These are phyloP conservation scores for Gaillardinia entomophila DNA, from an alignment of 805 yeast species.

Conservation along the genomic window DNA sequence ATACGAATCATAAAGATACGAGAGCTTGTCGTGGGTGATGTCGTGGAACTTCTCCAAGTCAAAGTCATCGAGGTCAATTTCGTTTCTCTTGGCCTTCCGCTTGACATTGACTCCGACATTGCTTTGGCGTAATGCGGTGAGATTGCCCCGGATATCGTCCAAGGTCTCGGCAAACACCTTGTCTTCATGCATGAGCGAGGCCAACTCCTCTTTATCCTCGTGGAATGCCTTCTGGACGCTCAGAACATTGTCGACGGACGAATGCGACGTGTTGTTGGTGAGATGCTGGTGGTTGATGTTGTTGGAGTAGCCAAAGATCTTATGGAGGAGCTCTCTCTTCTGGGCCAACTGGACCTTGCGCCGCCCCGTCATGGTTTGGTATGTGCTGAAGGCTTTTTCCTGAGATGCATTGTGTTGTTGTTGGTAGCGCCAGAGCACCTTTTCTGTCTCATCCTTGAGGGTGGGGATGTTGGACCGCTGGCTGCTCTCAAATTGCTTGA, in stretches of 20 bases:
- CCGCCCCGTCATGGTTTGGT: constrained; percentile 26
- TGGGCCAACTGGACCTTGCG: constrained; percentile 35
- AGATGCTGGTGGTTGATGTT: constrained; percentile 32
- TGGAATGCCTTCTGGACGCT: constrained; percentile 34
- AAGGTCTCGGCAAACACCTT: constrained; percentile 18
- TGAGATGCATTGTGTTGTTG: constrained; percentile 27
- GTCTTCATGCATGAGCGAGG: constrained; percentile 27
- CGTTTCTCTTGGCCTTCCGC: constrained; percentile 1
- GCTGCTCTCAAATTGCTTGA: constrained; percentile 10
- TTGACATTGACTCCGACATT: constrained; percentile 3
- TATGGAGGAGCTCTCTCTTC: constrained; percentile 32
- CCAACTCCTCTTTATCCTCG: constrained; percentile 38
- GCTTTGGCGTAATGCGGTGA: constrained; percentile 7
- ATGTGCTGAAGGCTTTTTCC: constrained; percentile 27
- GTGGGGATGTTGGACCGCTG: constrained; percentile 3
- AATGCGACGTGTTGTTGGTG: constrained; percentile 36
- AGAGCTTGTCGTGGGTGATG: constrained; percentile 15
- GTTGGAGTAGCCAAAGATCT: constrained; percentile 35
- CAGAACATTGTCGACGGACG: constrained; percentile 29
- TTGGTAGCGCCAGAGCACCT: constrained; percentile 20
- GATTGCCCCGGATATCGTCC: constrained; percentile 15
- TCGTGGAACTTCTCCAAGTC: constrained; percentile 21
- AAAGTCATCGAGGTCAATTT: constrained; percentile 11
- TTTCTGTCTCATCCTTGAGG: constrained; percentile 14
- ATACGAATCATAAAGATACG: constrained; percentile 12